Evolutionary conservation across 208 protist genomes (phyloP).

Genomic region (Leishmania gerbilli): DNA sequence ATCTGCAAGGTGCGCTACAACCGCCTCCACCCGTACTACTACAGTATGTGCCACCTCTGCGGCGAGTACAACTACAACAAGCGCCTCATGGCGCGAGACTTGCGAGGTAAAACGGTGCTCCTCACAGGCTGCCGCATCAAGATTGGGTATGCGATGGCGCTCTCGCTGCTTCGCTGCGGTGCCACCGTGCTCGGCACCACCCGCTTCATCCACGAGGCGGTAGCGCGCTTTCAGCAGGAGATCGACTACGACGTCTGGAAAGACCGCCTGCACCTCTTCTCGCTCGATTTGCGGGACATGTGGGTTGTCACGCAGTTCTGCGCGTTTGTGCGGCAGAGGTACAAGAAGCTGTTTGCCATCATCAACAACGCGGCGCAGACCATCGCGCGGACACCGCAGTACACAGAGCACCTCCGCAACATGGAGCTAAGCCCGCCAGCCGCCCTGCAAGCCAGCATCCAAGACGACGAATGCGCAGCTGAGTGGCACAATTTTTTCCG

Average conservation of each 20-base stretch:
- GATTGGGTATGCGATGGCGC: constrained; percentile 93
- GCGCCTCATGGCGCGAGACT: constrained; percentile 88
- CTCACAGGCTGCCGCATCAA: constrained; percentile 94
- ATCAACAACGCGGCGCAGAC: constrained; percentile 99
- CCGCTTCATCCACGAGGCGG: constrained; percentile 91
- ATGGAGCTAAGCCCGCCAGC: constrained; percentile 62
- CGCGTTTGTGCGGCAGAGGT: constrained; percentile 70
- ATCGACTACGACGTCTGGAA: constrained; percentile 90
- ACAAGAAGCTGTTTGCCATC: constrained; percentile 89
- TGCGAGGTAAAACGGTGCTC: constrained; percentile 92
- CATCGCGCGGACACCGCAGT: constrained; percentile 92
- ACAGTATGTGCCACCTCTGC: constrained; percentile 95
- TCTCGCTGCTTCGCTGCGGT: constrained; percentile 88
- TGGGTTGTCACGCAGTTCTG: constrained; percentile 93
- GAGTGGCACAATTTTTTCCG: constrained; percentile 89
- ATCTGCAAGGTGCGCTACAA: constrained; percentile 88
- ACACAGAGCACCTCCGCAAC: constrained; percentile 85
- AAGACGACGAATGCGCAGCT: constrained; percentile 32
- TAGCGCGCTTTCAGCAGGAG: constrained; percentile 82
- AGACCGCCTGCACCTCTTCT: constrained; percentile 93
- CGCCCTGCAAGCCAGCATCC: constrained; percentile 52
- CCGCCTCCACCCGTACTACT: constrained; percentile 96
- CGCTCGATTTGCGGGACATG: constrained; percentile 95
- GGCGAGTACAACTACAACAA: constrained; percentile 96
- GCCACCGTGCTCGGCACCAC: constrained; percentile 88